Evolutionary conservation across 139 green algal species (phyloP), one percentile per base, ranked within the genome.

Genomic region (Pedinophyceae sp.): DNA sequence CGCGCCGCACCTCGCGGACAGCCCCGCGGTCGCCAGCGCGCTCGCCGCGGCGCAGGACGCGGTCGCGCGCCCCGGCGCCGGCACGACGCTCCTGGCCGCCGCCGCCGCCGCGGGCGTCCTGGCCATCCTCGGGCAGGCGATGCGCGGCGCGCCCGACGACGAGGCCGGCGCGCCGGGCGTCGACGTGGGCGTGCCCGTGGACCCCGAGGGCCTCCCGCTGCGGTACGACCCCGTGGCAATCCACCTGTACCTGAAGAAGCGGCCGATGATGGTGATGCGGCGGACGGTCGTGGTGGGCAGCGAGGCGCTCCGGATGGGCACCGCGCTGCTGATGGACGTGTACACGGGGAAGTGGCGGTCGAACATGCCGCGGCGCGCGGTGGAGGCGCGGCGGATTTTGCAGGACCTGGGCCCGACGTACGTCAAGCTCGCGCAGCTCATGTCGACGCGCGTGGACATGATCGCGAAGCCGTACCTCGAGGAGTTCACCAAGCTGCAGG

Each of bases 371-470:
- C 34, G 13, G 34, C 34, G 34, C 34, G 34, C 34, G 10, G 34
- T n/a, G n/a, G n/a, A n/a, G n/a, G n/a, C n/a, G n/a, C n/a, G n/a
- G n/a, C n/a, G n/a, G n/a, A n/a, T n/a, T n/a, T 77, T 94, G 19
- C 74, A 88, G 64, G 58, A 68, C 25, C 75, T 93, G 48, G 86
- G 86, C 0, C 80, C 85, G 3, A 78, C 83, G 1, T 94, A 78
- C 55, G 73, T 91, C 16, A 88, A 89, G 59, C 66, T 79, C 41
- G 72, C 73, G 0, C 77, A 85, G 67, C 74, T 77, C 3, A 30
- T 93, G 28, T 80, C 65, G 45, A 95, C 85, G 3, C 72, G 86
- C 0, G 77, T 83, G 48, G 86, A 95, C 69, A 66, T 95, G 45
- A 71, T 95, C 53, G 57, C 69, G 0, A 59, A 72, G 0, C 66